phyloP scores from a whole-genome alignment of 2,329 filamentous ascomycete genomes.

The Fusarium sulawesiense region DNA sequence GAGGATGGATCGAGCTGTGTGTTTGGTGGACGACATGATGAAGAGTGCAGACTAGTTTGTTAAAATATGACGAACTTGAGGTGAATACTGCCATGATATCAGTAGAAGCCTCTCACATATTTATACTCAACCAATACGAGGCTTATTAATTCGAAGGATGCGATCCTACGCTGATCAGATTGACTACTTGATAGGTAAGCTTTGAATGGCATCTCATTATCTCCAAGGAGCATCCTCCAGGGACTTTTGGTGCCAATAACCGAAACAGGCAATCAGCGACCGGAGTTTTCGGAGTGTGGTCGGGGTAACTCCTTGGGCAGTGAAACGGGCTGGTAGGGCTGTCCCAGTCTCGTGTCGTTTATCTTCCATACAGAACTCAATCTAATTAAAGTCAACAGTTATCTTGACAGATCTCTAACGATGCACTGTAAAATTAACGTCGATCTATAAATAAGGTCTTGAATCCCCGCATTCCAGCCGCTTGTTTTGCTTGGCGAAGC shows the following conservation, averaged over 20 bases:
- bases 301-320: not conserved
- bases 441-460: not conserved
- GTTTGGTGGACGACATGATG: constrained; percentile 10
- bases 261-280: constrained; percentile 7
- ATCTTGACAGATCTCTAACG: not conserved
- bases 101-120: not conserved
- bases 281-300: constrained; percentile 31
- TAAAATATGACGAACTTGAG: too few species aligned
- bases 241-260: constrained; percentile 17
- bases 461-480: not conserved
- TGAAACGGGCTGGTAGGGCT: not conserved
- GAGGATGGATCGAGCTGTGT: constrained; percentile 47
- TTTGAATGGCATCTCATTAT: not conserved
- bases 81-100: not conserved
- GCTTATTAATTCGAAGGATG: constrained; percentile 8
- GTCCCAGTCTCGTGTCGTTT: not conserved
- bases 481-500: constrained; percentile 10
- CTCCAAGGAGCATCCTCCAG: constrained; percentile 24
- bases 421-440: not conserved
- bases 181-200: not conserved
- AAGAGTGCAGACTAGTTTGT: not conserved
- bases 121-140: not conserved
- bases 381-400: not conserved
- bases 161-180: not conserved
- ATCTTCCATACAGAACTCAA: not conserved